Evolutionary conservation across 805 yeast species (phyloP), one percentile per base, ranked within the genome.

Genomic region (Priceomyces carsonii): DNA sequence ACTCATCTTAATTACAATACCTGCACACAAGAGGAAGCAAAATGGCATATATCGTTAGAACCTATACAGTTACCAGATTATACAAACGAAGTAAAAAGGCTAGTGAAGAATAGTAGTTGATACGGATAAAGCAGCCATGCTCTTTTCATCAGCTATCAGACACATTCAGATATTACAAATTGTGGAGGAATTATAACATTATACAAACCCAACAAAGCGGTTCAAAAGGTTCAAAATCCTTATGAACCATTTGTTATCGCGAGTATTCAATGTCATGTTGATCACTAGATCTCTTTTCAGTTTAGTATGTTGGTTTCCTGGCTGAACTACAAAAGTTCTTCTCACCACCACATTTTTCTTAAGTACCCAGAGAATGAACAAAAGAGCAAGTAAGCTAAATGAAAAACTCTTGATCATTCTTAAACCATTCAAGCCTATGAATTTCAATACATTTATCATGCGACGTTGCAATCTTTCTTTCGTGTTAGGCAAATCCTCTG

Each of bases 211-310:
- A 8, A 68, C 69, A 50, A 65, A 63, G 29, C 65, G 57, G 48
- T 67, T 67, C 23, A 68, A 40, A 30, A 68, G 40, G 10, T 39
- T 45, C 25, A 66, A 55, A 43, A 68, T 44, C 33, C 71, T 54
- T 19, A 68, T 55, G 32, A 68, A 66, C 74, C 73, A 68, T 45
- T 62, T 67, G 44, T 68, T 66, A 40, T 66, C 69, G 38, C 61
- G 59, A 10, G 71, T 61, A 43, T 64, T 66, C 36, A 68, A 51
- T 17, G 65, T 52, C 71, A 68, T 65, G 43, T 65, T 66, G 36
- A 68, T 63, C 15, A 68, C 54, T 42, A 67, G 59, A 46, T 68
- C 73, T 39, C 62, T 63, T 38, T 47, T 51, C 27, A 46, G 44
- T 37, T 47, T 55, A 26, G 32, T 42, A 9, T 43, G 39, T 4